These are phyloP conservation scores for Salix caprea DNA, from an alignment of 345 rosid species.

Conservation along the genomic window DNA sequence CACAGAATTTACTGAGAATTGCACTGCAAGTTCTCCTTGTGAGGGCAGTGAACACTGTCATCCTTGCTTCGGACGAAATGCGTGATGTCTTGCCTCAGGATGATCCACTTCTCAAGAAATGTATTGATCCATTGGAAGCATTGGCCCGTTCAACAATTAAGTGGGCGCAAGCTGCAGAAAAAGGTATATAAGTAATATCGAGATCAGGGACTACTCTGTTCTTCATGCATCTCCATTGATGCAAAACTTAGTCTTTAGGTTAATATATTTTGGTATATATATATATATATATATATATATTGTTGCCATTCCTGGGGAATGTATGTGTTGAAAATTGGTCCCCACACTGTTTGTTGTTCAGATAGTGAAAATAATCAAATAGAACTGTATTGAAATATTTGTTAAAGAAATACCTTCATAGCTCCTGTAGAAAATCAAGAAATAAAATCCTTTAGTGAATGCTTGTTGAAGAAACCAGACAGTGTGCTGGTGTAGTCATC, in stretches of 20 bases:
- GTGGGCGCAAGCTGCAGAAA: constrained; percentile 34
- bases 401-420: not conserved
- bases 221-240: not conserved
- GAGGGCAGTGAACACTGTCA: constrained; percentile 42
- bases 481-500: not conserved
- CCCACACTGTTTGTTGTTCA: not conserved
- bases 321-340: not conserved
- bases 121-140: constrained; percentile 41
- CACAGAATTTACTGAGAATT: constrained; percentile 42
- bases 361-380: not conserved
- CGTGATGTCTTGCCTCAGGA: constrained; percentile 33
- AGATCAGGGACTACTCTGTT: constrained; percentile 1
- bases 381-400: not conserved
- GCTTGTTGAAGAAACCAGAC: not conserved
- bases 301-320: not conserved
- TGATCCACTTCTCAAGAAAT: constrained; percentile 53
- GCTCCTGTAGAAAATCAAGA: not conserved
- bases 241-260: not conserved
- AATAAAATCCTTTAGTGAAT: not conserved
- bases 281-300: not conserved
- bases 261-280: not conserved
- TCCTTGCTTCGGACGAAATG: constrained; percentile 41
- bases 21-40: constrained; percentile 52
- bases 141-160: constrained; percentile 41
- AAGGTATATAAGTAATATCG: constrained; percentile 13